phyloP scores from a whole-genome alignment of 108 stramenopile species.

The Skeletonema potamos region DNA sequence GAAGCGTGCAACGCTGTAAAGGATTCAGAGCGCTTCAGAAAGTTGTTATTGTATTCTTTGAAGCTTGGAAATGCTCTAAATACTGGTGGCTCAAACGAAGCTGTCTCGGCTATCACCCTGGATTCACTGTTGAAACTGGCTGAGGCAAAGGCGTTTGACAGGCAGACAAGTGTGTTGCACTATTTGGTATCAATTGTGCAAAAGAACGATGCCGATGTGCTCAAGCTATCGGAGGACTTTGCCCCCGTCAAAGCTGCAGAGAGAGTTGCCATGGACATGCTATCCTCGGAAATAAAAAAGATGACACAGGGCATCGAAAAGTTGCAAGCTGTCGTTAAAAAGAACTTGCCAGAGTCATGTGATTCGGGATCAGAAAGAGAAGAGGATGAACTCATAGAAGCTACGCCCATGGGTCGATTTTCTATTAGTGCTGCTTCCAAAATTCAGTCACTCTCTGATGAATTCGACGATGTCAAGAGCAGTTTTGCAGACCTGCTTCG shows the following conservation, averaged over 20 bases:
- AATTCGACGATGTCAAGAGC: slow-evolving; percentile 13
- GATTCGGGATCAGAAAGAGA: slow-evolving; percentile 8
- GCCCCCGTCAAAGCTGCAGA: slow-evolving; percentile 45
- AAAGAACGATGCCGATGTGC: slow-evolving; percentile 48
- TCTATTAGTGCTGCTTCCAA: slow-evolving; percentile 29
- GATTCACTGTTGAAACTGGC: slow-evolving; percentile 41
- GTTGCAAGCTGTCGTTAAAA: slow-evolving; percentile 22
- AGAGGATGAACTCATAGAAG: slow-evolving; percentile 28
- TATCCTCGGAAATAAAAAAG: slow-evolving; percentile 28
- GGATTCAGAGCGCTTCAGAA: slow-evolving; percentile 42
- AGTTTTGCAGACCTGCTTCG: slow-evolving; percentile 28
- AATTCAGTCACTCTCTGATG: slow-evolving; percentile 19
- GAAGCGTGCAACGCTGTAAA: slow-evolving; percentile 42
- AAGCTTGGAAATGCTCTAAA: slow-evolving; percentile 47
- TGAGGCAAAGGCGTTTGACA: slow-evolving; percentile 49
- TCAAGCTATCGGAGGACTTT: slow-evolving; percentile 40
- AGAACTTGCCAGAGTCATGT: slow-evolving; percentile 2
- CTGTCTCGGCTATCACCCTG: slow-evolving; percentile 41
- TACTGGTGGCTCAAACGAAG: slow-evolving; percentile 36
- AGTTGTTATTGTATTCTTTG: slow-evolving; percentile 41
- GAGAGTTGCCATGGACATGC: slow-evolving; percentile 41
- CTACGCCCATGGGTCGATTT: slow-evolving; percentile 37
- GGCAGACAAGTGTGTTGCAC: slow-evolving; percentile 46
- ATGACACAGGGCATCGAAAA: slow-evolving; percentile 21
- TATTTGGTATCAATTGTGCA: slow-evolving; percentile 49